Base-by-base conservation (phyloP, 345 rosid genomes). In the Melaleuca quinquenervia region DNA sequence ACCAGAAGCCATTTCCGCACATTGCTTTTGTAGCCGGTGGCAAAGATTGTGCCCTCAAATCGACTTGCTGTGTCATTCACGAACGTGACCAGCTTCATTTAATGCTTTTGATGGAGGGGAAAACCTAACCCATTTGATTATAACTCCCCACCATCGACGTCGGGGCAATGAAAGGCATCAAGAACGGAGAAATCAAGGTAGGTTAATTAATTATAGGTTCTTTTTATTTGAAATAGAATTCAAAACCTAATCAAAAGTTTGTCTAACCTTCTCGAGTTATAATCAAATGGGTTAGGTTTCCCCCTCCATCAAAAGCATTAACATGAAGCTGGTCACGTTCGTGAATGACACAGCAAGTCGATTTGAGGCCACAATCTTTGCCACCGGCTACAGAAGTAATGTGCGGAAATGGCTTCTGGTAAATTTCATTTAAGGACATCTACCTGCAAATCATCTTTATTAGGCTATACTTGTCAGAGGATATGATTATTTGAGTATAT, bases 361-460 rank as follows among this genome's bases (percentile, higher is more conserved):
- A 0, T 83, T 91, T 7, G 94, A 92, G 82, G 91, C 90, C 13
- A 89, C 92, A 7, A 83, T 94, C 50, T 94, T 94, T 44, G 95
- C 94, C 7, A 94, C 94, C 5, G 95, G 95, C 75, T 93, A 92
- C 85, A 89, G 36, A 74, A 92, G 94, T 85, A 89, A 88, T 3
- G 92, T 93, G 45, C 80, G 87, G 6, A 85, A 86, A 3, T 93
- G 96, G 96, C 95, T 94, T 18, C 52, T 91, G 92, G 95, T 93
- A 88, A 16, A 29, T 36, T 54, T 27, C 12, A 12, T 48, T 24
- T 14, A 32, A 86, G 74, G 20, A 90, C 56, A 70, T 87, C 87
- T 11, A 51, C 90, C 86, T 89, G 89, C 64, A 82, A 27, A 4
- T 64, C 6, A 22, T 32, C 78, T 64, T 41, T 41, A 41, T 41